Percentiles rank a stretch among this genome's conserved stretches.
These are phyloP conservation scores for Microcyclosporella mali DNA, from an alignment of 2,329 filamentous ascomycete genomes.

Conservation along the genomic window DNA sequence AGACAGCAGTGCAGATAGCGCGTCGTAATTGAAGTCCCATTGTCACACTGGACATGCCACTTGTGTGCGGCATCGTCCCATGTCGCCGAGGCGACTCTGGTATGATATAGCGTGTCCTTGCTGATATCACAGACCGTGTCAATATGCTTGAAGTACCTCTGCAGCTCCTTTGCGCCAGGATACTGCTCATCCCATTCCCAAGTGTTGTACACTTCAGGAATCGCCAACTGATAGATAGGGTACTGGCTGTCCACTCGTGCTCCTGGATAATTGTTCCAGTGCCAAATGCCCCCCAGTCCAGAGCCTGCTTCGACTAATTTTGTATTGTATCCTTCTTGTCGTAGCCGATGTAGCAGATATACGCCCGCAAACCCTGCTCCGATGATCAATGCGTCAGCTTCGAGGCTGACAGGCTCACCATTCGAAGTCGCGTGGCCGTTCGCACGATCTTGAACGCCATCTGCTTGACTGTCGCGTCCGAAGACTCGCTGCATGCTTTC, in stretches of 20 bases:
- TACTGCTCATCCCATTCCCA: constrained; percentile 47
- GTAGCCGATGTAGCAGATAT: constrained; percentile 3
- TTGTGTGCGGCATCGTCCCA: constrained; percentile 44
- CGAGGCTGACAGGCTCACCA: constrained; percentile 1
- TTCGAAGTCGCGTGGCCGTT: constrained; percentile 1
- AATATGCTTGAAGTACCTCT: constrained; percentile 55
- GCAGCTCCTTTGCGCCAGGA: constrained; percentile 39
- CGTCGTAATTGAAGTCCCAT: constrained; percentile 31
- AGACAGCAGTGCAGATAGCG: constrained; percentile 11
- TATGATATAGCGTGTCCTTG: constrained; percentile 54
- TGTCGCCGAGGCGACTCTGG: constrained; percentile 47
- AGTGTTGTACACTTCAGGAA: constrained; percentile 42
- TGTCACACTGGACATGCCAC: constrained; percentile 49
- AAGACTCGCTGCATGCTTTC: no score
- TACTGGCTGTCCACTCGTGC: constrained; percentile 35
- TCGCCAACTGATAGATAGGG: constrained; percentile 43
- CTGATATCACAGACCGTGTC: constrained; percentile 51
- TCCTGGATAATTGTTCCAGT: constrained; percentile 28
- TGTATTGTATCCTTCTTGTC: constrained; percentile 20
- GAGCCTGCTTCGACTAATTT: constrained; percentile 23
- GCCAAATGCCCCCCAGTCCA: constrained; percentile 24
- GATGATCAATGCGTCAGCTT: constrained; percentile 6
- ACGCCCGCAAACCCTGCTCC: constrained; percentile 17
- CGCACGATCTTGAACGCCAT: neutral
- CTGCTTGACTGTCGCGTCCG: no score